Base-by-base conservation (phyloP, 495 filamentous ascomycete species). In the Ramalina peruviana region DNA sequence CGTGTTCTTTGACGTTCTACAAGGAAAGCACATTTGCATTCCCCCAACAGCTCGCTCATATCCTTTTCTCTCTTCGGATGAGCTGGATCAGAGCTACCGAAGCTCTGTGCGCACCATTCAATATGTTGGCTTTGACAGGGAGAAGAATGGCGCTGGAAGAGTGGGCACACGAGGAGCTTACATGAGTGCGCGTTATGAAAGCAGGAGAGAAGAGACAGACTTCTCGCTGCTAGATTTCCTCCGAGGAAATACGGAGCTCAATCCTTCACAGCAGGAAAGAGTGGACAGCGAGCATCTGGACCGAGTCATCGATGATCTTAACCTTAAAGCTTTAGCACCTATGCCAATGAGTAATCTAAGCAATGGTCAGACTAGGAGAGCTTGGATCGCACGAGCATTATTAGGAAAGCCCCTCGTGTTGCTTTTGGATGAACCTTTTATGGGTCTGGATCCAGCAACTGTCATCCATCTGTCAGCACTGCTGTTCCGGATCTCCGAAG, bases 361-460 rank as follows among this genome's bases (percentile, higher is more conserved):
- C 60, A 96, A 98, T 64, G 92, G 92, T 3, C 92, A 97, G 65
- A 88, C 80, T 4, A 71, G 90, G 54, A 72, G 92, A 38, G 85
- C 92, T 3, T 76, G 84, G 53, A 93, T 98, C 54, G 92, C 88
- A 1, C 83, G 83, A 56, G 88, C 88, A 2, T 62, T 98, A 39
- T 68, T 96, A 54, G 77, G 68, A 36, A 74, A 74, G 48, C 90
- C 92, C 0, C 84, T 90, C 65, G 69, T 95, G 11, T 56, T 98
- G 26, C 70, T 96, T 36, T 70, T 97, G 11, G 92, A 98, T 66
- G 92, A 95, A 58, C 88, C 92, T 13, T 96, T 98, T 62, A 94
- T 98, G 86, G 92, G 92, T 9, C 69, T 98, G 33, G 92, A 98
- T 61, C 92, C 92, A 20, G 75, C 79, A 19, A 88, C 87, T 3